Evolutionary conservation across 2,329 filamentous ascomycete genomes (phyloP).

Genomic region (Fonsecaea nubica): DNA sequence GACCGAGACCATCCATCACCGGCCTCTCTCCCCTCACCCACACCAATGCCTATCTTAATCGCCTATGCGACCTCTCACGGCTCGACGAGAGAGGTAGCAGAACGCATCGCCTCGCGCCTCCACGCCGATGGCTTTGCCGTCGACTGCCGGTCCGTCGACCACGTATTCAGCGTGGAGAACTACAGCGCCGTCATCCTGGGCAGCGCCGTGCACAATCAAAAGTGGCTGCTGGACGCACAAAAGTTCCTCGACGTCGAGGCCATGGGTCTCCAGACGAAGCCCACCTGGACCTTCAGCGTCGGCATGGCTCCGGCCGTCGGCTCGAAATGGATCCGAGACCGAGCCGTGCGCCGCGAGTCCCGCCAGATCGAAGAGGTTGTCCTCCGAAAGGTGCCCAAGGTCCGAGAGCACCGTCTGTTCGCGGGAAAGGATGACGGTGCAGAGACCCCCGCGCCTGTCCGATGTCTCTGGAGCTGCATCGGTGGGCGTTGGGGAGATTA

Average conservation of each 20-base stretch:
- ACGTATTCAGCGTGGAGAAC: slow-evolving; percentile 35
- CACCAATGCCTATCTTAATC: slow-evolving; percentile 32
- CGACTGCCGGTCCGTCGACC: slow-evolving; percentile 36
- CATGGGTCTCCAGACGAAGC: slow-evolving; percentile 31
- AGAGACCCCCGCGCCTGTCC: slow-evolving; percentile 15
- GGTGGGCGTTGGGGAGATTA: slow-evolving; percentile 33
- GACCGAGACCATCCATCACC: background rate
- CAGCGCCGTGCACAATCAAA: slow-evolving; percentile 28
- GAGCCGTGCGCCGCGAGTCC: slow-evolving; percentile 21
- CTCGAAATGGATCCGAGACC: slow-evolving; percentile 27
- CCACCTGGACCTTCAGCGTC: slow-evolving; percentile 35
- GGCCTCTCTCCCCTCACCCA: background rate
- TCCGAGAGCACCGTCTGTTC: slow-evolving; percentile 33
- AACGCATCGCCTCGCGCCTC: slow-evolving; percentile 33
- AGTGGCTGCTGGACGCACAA: slow-evolving; percentile 33
- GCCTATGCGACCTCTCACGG: slow-evolving; percentile 33
- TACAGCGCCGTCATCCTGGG: slow-evolving; percentile 36
- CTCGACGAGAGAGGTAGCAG: slow-evolving; percentile 33
- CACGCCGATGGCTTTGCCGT: slow-evolving; percentile 32
- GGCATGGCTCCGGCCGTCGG: slow-evolving; percentile 25
- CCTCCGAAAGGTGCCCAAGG: slow-evolving; percentile 28
- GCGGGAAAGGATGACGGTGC: slow-evolving; percentile 31
- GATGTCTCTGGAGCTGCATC: slow-evolving; percentile 31
- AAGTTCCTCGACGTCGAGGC: slow-evolving; percentile 35
- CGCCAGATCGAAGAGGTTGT: slow-evolving; percentile 21